Percentiles rank a stretch among this genome's conserved stretches.
Conservation (phyloP, 2,329 filamentous ascomycete species). For the Fonsecaea nubica region DNA sequence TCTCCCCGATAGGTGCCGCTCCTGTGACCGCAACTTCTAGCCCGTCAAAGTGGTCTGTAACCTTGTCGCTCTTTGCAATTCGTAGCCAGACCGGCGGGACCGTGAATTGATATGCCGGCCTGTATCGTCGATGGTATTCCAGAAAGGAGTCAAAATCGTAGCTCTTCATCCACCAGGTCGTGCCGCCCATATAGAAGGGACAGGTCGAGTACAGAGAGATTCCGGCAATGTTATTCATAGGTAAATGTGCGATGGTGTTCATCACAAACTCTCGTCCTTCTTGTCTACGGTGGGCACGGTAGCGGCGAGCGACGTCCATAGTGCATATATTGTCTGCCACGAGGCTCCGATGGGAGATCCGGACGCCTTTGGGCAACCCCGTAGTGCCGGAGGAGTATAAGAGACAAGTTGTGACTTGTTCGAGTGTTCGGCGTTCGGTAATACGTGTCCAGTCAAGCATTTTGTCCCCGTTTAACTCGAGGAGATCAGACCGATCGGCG, state of each 20-base stretch:
- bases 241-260: background rate
- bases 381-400: slow-evolving; percentile 64
- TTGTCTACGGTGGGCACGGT: slow-evolving; percentile 39
- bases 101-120: background rate
- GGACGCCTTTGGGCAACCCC: slow-evolving; percentile 82
- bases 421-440: background rate
- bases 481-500: background rate
- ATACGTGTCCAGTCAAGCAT: background rate
- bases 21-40: background rate
- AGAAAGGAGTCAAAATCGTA: background rate
- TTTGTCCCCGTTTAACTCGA: background rate
- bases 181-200: background rate
- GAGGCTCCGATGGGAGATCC: slow-evolving; percentile 79
- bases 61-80: background rate
- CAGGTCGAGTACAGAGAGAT: background rate
- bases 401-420: background rate
- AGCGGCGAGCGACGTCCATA: slow-evolving; percentile 56
- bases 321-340: slow-evolving; percentile 66
- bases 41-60: background rate
- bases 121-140: background rate
- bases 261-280: background rate
- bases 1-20: background rate
- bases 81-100: background rate
- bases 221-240: background rate
- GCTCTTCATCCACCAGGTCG: background rate